These are phyloP conservation scores for Exserohilum turcica DNA, from an alignment of 2,329 filamentous ascomycete species.

Conservation along the genomic window DNA sequence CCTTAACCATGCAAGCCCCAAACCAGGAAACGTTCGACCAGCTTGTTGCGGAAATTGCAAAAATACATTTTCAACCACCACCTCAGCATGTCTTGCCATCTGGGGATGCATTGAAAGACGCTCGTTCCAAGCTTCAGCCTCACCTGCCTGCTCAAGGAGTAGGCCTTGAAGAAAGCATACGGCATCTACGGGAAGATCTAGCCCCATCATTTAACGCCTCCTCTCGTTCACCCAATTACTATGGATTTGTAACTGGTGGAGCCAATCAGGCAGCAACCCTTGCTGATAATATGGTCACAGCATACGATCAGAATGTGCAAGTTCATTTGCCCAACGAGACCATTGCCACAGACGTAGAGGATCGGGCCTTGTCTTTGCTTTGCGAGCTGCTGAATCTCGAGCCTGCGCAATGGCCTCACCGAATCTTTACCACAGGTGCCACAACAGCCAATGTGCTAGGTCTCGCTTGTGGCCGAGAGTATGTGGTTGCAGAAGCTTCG, in stretches of 20 bases:
- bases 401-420: conserved; percentile 66
- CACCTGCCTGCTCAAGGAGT: conserved; percentile 49
- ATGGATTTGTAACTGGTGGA: conserved; percentile 87
- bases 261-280: conserved; percentile 77
- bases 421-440: conserved; percentile 77
- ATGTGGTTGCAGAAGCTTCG: conserved; percentile 58
- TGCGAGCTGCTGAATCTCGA: conserved; percentile 68
- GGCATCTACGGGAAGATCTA: conserved; percentile 55
- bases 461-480: conserved; percentile 73
- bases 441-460: conserved; percentile 70
- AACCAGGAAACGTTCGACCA: conserved; percentile 19
- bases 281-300: conserved; percentile 82
- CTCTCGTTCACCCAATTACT: conserved; percentile 62
- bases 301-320: conserved; percentile 80
- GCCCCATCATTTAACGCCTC: conserved; percentile 67
- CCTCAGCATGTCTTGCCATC: conserved; percentile 45
- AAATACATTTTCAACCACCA: conserved; percentile 24
- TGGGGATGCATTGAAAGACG: conserved; percentile 30
- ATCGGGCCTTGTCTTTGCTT: conserved; percentile 71
- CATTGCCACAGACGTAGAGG: conserved; percentile 76
- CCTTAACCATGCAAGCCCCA: conserved; percentile 17
- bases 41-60: conserved; percentile 33
- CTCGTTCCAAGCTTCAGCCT: conserved; percentile 44
- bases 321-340: conserved; percentile 81
- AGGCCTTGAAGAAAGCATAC: conserved; percentile 50